Conservation (phyloP, 139 green algal species). For the Gonium pectorale region DNA sequence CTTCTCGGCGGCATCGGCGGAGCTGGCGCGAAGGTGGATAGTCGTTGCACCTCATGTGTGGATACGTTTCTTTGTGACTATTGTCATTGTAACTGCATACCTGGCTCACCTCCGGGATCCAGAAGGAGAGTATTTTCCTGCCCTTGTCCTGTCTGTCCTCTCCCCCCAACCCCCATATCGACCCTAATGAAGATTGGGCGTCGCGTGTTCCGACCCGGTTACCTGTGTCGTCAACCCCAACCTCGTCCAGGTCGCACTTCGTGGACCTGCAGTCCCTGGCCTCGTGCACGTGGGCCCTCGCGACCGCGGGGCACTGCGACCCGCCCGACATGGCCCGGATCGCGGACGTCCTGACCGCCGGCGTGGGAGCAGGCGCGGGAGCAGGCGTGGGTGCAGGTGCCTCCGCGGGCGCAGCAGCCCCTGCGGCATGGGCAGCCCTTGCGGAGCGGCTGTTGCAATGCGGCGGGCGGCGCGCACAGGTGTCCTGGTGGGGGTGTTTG, state of each 20-base stretch:
- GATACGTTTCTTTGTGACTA: too few species aligned
- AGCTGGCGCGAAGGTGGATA: conserved; percentile 7
- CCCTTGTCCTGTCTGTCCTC: neutral
- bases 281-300: conserved; percentile 14
- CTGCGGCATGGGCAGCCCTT: neutral
- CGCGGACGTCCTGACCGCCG: neutral
- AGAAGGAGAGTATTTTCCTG: too few species aligned
- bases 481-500: too few species aligned
- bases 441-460: neutral
- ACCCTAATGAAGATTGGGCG: neutral
- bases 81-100: too few species aligned
- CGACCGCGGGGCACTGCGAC: neutral
- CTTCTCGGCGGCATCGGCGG: conserved; percentile 6
- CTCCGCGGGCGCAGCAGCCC: neutral
- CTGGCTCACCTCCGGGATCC: too few species aligned
- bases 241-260: neutral
- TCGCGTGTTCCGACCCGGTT: too few species aligned
- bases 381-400: neutral
- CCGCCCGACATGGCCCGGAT: neutral
- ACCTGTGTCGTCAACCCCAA: too few species aligned
- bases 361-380: neutral
- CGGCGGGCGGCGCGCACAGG: conserved; percentile 10
- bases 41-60: too few species aligned
- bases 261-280: conserved; percentile 7
- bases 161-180: neutral